A percentile compares a stretch with the other conserved stretches of the same genome.
phyloP scores from a whole-genome alignment of 2,329 filamentous ascomycete genomes.

The Tympanopsis confertula region DNA sequence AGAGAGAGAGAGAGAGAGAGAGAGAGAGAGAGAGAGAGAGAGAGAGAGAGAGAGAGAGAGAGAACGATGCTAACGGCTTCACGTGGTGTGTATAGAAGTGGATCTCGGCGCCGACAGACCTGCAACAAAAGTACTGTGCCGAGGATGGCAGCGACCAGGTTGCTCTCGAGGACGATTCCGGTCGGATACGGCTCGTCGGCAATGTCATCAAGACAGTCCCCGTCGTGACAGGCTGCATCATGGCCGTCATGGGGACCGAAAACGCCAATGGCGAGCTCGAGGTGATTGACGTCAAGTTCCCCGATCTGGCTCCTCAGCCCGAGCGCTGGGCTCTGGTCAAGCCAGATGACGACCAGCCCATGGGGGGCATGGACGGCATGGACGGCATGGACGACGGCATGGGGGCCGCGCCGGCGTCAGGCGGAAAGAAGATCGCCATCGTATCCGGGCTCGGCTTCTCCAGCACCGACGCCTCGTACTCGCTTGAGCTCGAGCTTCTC shows the following conservation, averaged over 20 bases:
- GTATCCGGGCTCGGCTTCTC: slow-evolving; percentile 81
- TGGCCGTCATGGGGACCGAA: slow-evolving; percentile 87
- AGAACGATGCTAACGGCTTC: slow-evolving; percentile 5
- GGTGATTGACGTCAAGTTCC: slow-evolving; percentile 77
- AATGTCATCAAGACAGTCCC: slow-evolving; percentile 53
- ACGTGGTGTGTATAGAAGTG: slow-evolving; percentile 52
- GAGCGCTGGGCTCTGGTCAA: slow-evolving; percentile 65
- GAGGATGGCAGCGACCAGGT: slow-evolving; percentile 50
- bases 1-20: too few relatives aligned
- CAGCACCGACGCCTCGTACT: slow-evolving; percentile 59
- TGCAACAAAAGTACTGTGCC: slow-evolving; percentile 63
- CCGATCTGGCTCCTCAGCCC: slow-evolving; percentile 74
- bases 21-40: too few relatives aligned
- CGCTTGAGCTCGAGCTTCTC: slow-evolving; percentile 65
- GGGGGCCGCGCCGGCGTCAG: slow-evolving; percentile 19
- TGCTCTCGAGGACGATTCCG: slow-evolving; percentile 93
- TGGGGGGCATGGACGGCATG: slow-evolving; percentile 25
- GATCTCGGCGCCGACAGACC: slow-evolving; percentile 70
- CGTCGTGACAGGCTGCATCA: slow-evolving; percentile 83
- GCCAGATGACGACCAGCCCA: slow-evolving; percentile 19
- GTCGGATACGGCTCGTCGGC: slow-evolving; percentile 70
- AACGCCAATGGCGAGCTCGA: slow-evolving; percentile 87
- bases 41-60: too few relatives aligned
- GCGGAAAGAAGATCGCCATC: slow-evolving; percentile 58
- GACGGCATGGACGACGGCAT: slow-evolving; percentile 47